Conservation (phyloP, 345 rosid genomes). For the Boechera divaricarpa region DNA sequence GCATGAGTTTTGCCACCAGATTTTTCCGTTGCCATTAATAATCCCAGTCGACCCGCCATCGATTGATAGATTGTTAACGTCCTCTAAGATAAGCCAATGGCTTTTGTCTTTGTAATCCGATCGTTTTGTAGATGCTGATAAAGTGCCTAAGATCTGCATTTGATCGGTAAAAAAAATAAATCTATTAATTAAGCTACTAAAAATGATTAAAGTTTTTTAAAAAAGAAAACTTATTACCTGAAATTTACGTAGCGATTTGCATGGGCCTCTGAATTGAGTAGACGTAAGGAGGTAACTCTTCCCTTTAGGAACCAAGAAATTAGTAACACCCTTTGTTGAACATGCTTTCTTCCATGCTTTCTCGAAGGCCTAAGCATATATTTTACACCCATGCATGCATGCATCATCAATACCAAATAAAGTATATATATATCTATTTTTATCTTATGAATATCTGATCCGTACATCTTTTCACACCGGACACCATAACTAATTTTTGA, state of each 20-base stretch:
- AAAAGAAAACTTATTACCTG: slow-evolving; percentile 16
- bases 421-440: not conserved
- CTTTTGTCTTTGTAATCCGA: slow-evolving; percentile 59
- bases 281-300: slow-evolving; percentile 60
- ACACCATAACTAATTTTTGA: not conserved
- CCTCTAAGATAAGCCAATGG: slow-evolving; percentile 71
- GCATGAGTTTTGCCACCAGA: slow-evolving; percentile 96
- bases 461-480: not conserved
- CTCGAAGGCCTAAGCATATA: slow-evolving; percentile 59
- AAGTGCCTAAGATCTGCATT: slow-evolving; percentile 63
- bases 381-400: slow-evolving; percentile 5
- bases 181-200: no score
- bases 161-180: not conserved
- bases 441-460: not conserved
- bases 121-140: slow-evolving; percentile 65
- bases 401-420: slow-evolving; percentile 10
- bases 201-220: no score
- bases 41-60: slow-evolving; percentile 80
- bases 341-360: slow-evolving; percentile 87
- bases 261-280: slow-evolving; percentile 68
- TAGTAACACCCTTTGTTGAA: slow-evolving; percentile 52
- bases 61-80: slow-evolving; percentile 54
- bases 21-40: slow-evolving; percentile 77
- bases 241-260: slow-evolving; percentile 53
- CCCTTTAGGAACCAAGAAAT: slow-evolving; percentile 56